Base-by-base conservation (phyloP, 495 filamentous ascomycete genomes). In the Penicillium lagena region DNA sequence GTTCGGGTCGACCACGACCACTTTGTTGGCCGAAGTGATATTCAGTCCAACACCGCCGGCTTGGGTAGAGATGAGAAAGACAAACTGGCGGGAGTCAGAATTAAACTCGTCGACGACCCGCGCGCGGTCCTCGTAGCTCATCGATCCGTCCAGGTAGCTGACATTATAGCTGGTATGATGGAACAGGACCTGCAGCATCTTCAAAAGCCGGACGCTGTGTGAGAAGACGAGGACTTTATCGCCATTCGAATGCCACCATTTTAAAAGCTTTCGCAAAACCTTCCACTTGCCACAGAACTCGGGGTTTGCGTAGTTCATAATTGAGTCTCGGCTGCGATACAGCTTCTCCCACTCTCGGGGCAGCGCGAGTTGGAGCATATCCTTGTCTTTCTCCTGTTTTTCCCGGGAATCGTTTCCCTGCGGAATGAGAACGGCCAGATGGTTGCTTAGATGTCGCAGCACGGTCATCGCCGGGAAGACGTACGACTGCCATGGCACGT, bases 201-300 rank as follows among this genome's bases (percentile, higher is more conserved):
- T 85, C 30, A 98, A 64, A 5, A 97, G 70, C 9, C 87, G 79
- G 7, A 97, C 87, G 45, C 81, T 88, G 52, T 97, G 90, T 4
- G 85, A 90, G 61, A 98, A 98, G 7, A 98, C 82, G 2, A 97
- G 75, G 2, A 95, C 93, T 62, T 98, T 98, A 61, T 97, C 90
- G 7, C 87, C 88, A 54, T 84, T 90, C 12, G 72, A 69, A 56
- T 95, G 80, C 93, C 93, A 98, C 65, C 90, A 93, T 17, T 79
- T 80, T 0, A 98, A 77, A 4, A 98, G 73, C 52, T 89, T 94
- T 45, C 81, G 82, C 11, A 98, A 70, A 12, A 97, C 79, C 63
- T 90, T 90, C 93, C 93, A 98, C 64, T 98, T 98, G 3, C 93
- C 93, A 56, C 93, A 98, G 52, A 91, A 96, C 40, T 95, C 87